Conservation (phyloP, 108 stramenopile genomes). For the Stephanodiscus minutulus region DNA sequence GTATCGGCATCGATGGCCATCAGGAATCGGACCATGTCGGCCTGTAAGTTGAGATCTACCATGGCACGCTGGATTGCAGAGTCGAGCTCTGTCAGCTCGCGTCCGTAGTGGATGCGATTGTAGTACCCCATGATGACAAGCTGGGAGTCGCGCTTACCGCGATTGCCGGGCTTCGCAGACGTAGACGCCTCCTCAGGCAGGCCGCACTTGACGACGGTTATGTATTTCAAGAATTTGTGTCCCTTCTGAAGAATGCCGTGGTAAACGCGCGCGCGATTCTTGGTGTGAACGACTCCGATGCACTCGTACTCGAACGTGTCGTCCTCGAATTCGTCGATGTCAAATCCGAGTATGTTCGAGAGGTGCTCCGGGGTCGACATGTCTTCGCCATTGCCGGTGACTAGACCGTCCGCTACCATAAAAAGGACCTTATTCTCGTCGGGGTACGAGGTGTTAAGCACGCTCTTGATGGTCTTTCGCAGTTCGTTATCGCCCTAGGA, state of each 20-base stretch:
- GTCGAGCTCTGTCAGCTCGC: conserved; percentile 49
- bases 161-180: conserved; percentile 50
- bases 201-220: conserved; percentile 56
- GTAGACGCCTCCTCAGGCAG: conserved; percentile 29
- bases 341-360: conserved; percentile 57
- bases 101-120: conserved; percentile 56
- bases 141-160: conserved; percentile 66
- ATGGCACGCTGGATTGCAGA: conserved; percentile 40
- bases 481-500: conserved; percentile 60
- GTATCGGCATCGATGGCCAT: conserved; percentile 65
- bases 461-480: conserved; percentile 58
- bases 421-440: conserved; percentile 60
- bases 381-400: conserved; percentile 56
- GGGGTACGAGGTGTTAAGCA: conserved; percentile 57
- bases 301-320: conserved; percentile 54
- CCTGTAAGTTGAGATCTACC: conserved; percentile 37
- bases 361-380: conserved; percentile 50
- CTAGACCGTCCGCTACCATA: conserved; percentile 59
- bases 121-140: conserved; percentile 48
- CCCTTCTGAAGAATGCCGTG: conserved; percentile 56
- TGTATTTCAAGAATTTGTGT: conserved; percentile 57
- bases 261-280: conserved; percentile 57
- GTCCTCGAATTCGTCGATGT: conserved; percentile 55
- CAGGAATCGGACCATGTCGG: conserved; percentile 47
- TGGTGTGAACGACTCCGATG: conserved; percentile 41